Evolutionary conservation across 495 filamentous ascomycete species (phyloP), one percentile per base, ranked within the genome.

Genomic region (Glarea lozoyensis): DNA sequence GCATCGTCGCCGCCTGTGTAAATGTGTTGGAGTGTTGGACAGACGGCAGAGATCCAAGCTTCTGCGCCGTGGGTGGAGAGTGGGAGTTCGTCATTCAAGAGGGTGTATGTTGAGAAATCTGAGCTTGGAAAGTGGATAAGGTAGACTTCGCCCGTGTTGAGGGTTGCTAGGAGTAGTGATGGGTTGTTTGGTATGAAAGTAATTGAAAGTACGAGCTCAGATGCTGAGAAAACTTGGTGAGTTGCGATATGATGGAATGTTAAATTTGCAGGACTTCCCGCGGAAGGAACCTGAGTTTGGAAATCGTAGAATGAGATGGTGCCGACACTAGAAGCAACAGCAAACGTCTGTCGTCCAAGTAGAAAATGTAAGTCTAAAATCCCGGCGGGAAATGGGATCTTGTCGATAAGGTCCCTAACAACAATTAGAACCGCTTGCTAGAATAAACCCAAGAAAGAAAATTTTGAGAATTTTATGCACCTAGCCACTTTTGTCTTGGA

Each of bases 361-460:
- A 79, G 78, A 60, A 95, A 96, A 45, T 86, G 83, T 17, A 95
- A 70, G 57, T 97, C 90, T 32, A 97, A 76, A 17, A 96, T 52
- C 2, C 36, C 44, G 16, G 38, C 27, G 9, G 27, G 31, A 25
- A 37, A 17, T 21, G 42, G 27, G 4, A 48, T 4, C 10, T 11
- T 42, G 20, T 46, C 32, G 2, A 46, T 15, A 19, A 40, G 36
- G 17, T 16, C 33, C 27, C 43, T 46, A 34, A 29, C 7, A 13
- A 16, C 31, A 34, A 7, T 11, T 34, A 11, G 17, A 16, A 29
- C 17, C n/a, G 4, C n/a, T n/a, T n/a, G n/a, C 4, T 21, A 19
- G 4, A 37, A 37, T n/a, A 7, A 19, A 19, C 13, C 20, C n/a
- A 36, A 15, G 13, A 15, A 43, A 16, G 17, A 21, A 42, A 4